Conservation (phyloP, 2,329 filamentous ascomycete species). For the Penicillium fuscoglaucum region DNA sequence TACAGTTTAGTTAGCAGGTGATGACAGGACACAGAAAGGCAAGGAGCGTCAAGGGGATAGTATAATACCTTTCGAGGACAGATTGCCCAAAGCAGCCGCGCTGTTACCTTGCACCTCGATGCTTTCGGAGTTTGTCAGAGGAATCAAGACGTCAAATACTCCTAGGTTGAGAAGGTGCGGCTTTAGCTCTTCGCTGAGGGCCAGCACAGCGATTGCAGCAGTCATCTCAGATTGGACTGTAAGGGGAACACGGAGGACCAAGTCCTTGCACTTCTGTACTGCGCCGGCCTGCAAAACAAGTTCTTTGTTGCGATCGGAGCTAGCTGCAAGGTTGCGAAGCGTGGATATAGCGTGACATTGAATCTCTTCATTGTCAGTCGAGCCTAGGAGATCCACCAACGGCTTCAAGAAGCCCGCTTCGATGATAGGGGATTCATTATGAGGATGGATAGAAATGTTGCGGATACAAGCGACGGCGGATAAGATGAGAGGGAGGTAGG, state of each 20-base stretch:
- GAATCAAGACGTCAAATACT: constrained; percentile 94
- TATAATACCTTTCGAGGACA: constrained; percentile 88
- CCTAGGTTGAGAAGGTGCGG: constrained; percentile 84
- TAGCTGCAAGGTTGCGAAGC: constrained; percentile 89
- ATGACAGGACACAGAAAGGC: not conserved
- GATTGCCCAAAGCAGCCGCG: constrained; percentile 88
- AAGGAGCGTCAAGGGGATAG: not conserved
- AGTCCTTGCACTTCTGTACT: constrained; percentile 97
- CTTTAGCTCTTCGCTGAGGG: constrained; percentile 93
- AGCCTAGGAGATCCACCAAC: constrained; percentile 87
- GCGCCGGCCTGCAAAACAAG: constrained; percentile 95
- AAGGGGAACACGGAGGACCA: constrained; percentile 88
- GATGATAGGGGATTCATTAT: constrained; percentile 98
- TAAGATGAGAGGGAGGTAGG: constrained; percentile 91
- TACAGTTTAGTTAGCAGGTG: constrained; percentile 42
- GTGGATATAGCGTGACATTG: constrained; percentile 99
- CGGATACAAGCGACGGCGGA: constrained; percentile 97
- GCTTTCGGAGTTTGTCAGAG: constrained; percentile 89
- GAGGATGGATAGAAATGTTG: constrained; percentile 96
- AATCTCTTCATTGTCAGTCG: constrained; percentile 97
- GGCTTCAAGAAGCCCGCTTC: constrained; percentile 95
- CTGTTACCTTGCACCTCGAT: constrained; percentile 99
- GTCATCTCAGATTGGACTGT: constrained; percentile 99
- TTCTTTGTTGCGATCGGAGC: constrained; percentile 96
- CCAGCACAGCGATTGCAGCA: constrained; percentile 94